Conservation (phyloP, 2,329 filamentous ascomycete genomes). For the Ophiostoma perfectum region DNA sequence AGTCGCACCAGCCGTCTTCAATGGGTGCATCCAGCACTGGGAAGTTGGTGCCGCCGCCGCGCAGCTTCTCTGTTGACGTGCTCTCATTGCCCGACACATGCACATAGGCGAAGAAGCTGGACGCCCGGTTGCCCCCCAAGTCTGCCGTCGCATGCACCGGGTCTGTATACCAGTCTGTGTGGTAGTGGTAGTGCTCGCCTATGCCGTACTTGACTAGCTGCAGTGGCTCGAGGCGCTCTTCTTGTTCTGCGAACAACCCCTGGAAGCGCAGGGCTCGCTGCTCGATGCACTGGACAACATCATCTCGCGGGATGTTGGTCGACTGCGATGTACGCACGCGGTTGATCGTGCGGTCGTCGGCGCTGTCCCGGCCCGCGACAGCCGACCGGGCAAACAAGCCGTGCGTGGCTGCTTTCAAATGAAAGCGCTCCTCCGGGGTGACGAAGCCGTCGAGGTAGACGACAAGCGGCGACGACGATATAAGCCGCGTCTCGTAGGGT, state of each 20-base stretch:
- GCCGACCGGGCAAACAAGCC: conserved; percentile 43
- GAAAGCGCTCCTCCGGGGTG: conserved; percentile 37
- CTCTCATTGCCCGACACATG: conserved; percentile 28
- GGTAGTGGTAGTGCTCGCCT: conserved; percentile 45
- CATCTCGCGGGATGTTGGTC: conserved; percentile 40
- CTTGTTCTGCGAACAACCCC: conserved; percentile 31
- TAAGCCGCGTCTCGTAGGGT: conserved; percentile 40
- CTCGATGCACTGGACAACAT: conserved; percentile 43
- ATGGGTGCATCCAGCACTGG: conserved; percentile 38
- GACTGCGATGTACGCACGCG: conserved; percentile 43
- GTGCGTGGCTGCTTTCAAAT: conserved; percentile 42
- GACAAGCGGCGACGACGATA: conserved; percentile 46
- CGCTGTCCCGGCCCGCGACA: conserved; percentile 30
- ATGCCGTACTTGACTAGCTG: conserved; percentile 45
- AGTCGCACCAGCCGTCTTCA: conserved; percentile 38
- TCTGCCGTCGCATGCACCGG: conserved; percentile 35
- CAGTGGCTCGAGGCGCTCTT: conserved; percentile 40
- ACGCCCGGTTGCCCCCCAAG: conserved; percentile 41
- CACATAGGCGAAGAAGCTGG: conserved; percentile 47
- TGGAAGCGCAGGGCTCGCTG: conserved; percentile 44
- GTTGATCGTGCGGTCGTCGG: conserved; percentile 34
- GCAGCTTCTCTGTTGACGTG: conserved; percentile 22
- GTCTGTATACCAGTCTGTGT: conserved; percentile 48
- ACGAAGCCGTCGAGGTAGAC: conserved; percentile 47
- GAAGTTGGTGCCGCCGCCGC: conserved; percentile 47